phyloP scores from a whole-genome alignment of 805 yeast genomes.

The Starmerella gropengiesseri region DNA sequence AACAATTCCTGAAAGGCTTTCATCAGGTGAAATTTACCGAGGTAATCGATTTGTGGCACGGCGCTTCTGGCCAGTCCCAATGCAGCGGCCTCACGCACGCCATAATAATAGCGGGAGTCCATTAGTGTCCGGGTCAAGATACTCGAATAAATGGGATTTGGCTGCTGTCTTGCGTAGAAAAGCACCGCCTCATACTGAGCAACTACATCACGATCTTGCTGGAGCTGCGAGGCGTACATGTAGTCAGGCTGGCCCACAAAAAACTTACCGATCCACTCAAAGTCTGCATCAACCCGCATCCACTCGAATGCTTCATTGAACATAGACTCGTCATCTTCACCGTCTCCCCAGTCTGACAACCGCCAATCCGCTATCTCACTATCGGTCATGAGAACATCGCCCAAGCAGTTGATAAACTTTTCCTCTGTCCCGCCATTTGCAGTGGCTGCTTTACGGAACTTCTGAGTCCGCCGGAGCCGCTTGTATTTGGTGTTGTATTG shows the following conservation, averaged over 20 bases:
- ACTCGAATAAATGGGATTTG: constrained; percentile 59
- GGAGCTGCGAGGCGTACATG: constrained; percentile 88
- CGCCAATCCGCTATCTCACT: constrained; percentile 62
- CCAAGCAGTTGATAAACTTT: constrained; percentile 47
- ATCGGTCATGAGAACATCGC: constrained; percentile 59
- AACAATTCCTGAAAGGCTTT: constrained; percentile 56
- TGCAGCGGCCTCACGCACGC: constrained; percentile 82
- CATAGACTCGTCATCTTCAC: constrained; percentile 60
- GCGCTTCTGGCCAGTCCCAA: constrained; percentile 62
- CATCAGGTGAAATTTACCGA: constrained; percentile 64
- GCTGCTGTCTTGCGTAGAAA: constrained; percentile 60
- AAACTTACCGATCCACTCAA: constrained; percentile 86
- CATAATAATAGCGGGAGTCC: constrained; percentile 79
- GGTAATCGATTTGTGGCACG: constrained; percentile 45
- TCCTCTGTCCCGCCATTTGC: constrained; percentile 30
- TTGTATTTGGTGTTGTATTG: constrained; percentile 92
- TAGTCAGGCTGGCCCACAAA: constrained; percentile 82
- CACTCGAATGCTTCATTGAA: constrained; percentile 89
- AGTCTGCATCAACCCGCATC: constrained; percentile 95
- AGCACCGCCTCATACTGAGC: constrained; percentile 81
- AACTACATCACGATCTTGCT: constrained; percentile 90
- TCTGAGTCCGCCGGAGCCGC: constrained; percentile 55
- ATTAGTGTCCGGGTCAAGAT: constrained; percentile 66
- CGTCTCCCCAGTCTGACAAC: constrained; percentile 56
- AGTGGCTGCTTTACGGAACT: constrained; percentile 29